Conservation (phyloP, 2,329 filamentous ascomycete species). For the Monilinia vaccinii-corymbosi region DNA sequence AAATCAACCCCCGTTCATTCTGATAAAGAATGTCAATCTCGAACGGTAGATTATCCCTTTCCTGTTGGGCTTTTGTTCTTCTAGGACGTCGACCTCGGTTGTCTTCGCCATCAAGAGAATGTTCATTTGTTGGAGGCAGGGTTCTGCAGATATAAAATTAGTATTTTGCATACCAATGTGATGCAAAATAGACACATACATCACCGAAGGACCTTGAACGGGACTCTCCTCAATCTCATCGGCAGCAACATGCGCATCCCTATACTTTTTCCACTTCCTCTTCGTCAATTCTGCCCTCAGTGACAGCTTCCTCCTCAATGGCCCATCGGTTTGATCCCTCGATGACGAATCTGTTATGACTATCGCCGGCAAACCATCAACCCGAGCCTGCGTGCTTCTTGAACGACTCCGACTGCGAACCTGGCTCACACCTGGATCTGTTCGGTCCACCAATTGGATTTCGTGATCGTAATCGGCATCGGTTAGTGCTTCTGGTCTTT, state of each 20-base stretch:
- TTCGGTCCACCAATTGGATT: constrained; percentile 55
- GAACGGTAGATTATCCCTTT: constrained; percentile 25
- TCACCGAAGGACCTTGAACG: background rate
- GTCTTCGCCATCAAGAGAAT: constrained; percentile 2
- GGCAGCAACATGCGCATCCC: constrained; percentile 30
- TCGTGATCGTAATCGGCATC: constrained; percentile 61
- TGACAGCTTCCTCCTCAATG: constrained; percentile 18
- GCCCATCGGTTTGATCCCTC: constrained; percentile 19
- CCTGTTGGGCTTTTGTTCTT: constrained; percentile 7
- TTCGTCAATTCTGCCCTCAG: constrained; percentile 23
- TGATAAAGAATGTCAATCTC: constrained; percentile 88
- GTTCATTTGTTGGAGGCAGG: background rate
- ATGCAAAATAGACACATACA: background rate
- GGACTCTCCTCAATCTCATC: constrained; percentile 8
- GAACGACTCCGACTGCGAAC: constrained; percentile 18
- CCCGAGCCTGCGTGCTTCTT: background rate
- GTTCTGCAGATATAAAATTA: background rate
- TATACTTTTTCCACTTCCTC: constrained; percentile 27
- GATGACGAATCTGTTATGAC: constrained; percentile 20
- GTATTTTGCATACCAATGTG: background rate
- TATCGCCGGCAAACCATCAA: background rate
- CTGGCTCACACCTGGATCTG: constrained; percentile 11
- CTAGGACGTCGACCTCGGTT: constrained; percentile 14
- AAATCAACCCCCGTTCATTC: constrained; percentile 83
- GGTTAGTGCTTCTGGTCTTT: constrained; percentile 41